Base-by-base conservation (phyloP, 73 alveolate genomes). In the Tetrahymena thermophila region DNA sequence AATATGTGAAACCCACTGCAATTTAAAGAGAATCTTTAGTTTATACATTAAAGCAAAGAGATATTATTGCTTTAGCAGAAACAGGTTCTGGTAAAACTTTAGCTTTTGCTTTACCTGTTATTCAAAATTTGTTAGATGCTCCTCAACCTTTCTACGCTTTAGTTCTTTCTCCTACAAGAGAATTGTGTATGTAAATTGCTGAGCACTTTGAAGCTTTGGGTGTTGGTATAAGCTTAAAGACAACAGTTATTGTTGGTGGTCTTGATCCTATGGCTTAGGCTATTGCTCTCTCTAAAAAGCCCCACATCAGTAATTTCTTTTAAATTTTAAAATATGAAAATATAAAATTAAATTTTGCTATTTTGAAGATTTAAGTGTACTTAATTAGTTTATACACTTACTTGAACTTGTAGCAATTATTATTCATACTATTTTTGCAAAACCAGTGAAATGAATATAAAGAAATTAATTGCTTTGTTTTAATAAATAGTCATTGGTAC, bases 61-160 rank as follows among this genome's bases (percentile, higher is more conserved):
- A 99, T 95, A 98, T 99, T 35, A 99, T 99, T 93, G 99, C 99
- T 43, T 96, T 99, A 40, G 99, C 99, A 17, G 99, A 98, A 95
- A 99, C 99, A 34, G 99, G 99, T 84, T 97, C 99, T 94, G 99
- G 99, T 16, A 99, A 99, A 96, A 99, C 99, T 0, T 98, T 98
- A 31, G 98, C 99, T 4, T 99, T 98, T 96, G 99, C 98, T 35
- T 95, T 99, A 13, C 99, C 99, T 40, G 96, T 99, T 50, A 95
- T 99, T 35, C 98, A 99, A 94, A 94, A 94, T 93, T 96, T 99
- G 13, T 95, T 99, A 28, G 98, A 98, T 43, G 94, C 96, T 93
- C 99, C 99, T 23, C 94, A 97, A 71, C 98, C 98, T 35, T 98
- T 97, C 96, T 99, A 94, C 89, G 99, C 99, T 4, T 93, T 97